Percentiles rank a stretch among this genome's conserved stretches.
Conservation (phyloP, 805 yeast genomes). For the Scheffersomyces amazonensis region DNA sequence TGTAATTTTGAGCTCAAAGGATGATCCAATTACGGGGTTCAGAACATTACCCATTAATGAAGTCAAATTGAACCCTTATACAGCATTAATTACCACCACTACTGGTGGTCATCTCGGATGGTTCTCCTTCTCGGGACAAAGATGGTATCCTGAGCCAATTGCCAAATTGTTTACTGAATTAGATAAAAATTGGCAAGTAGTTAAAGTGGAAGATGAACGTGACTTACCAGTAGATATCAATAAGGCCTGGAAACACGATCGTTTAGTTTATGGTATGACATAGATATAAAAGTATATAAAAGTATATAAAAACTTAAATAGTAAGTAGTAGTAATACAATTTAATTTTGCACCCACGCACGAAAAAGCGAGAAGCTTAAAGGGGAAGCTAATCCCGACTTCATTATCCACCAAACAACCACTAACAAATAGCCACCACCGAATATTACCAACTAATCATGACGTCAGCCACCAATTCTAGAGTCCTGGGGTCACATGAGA, state of each 20-base stretch:
- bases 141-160: conserved; percentile 41
- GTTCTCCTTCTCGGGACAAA: conserved; percentile 28
- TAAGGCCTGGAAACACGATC: conserved; percentile 32
- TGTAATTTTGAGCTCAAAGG: conserved; percentile 56
- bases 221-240: conserved; percentile 27
- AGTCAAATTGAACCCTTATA: conserved; percentile 53
- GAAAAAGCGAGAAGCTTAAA: too few species aligned
- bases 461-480: too few species aligned
- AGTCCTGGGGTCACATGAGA: neutral
- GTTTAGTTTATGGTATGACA: conserved; percentile 15
- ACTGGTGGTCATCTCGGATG: conserved; percentile 72
- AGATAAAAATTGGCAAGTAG: conserved; percentile 23
- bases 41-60: conserved; percentile 51
- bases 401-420: too few species aligned
- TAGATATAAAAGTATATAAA: too few species aligned
- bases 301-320: too few species aligned
- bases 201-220: conserved; percentile 8
- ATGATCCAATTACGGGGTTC: conserved; percentile 65
- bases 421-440: too few species aligned
- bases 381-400: too few species aligned
- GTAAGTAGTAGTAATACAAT: too few species aligned
- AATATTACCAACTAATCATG: too few species aligned
- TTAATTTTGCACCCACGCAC: too few species aligned
- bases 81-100: conserved; percentile 54
- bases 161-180: conserved; percentile 31